Base-by-base conservation (phyloP, 179 eudicot species). In the Silene vulgaris region DNA sequence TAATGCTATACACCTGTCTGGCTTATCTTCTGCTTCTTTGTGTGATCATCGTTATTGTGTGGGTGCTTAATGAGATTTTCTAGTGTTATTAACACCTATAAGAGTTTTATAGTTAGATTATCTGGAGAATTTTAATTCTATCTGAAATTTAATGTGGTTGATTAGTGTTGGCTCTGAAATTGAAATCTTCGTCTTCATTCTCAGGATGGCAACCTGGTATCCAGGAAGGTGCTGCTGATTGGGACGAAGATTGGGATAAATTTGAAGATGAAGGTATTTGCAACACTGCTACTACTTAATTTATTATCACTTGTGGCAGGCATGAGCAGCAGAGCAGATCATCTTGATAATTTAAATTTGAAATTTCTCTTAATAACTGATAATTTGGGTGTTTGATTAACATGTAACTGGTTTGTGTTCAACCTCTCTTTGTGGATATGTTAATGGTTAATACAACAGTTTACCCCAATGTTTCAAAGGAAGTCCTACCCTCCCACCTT, bases 171-270 rank as follows among this genome's bases (percentile, higher is more conserved):
- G 32, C 71, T 56, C 65, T 70, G 61, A 77, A 45, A 29, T 6
- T 17, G 28, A 43, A 60, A 35, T 26, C 62, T 28, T 29, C 64
- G 4, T 74, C 64, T 70, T 76, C 67, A 73, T 40, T 77, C 75
- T 30, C 75, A 94, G 98, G 98, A 68, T 94, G 98, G 98, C 98
- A 95, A 86, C 87, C 89, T 82, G 99, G 97, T 40, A 84, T 95
- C 69, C 96, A 90, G 86, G 95, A 84, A 77, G 87, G 87, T 79
- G 89, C 95, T 79, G 91, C 99, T 82, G 99, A 95, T 79, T 95
- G 97, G 99, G 90, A 87, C 82, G 99, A 90, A 82, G 87, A 83
- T 74, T 95, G 99, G 99, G 99, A 95, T 86, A 85, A 86, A 82
- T 88, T 95, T 80, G 97, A 89, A 84, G 97, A 95, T 79, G 99